These are phyloP conservation scores for Penicillium crustosum DNA, from an alignment of 2,329 filamentous ascomycete genomes.

Conservation along the genomic window DNA sequence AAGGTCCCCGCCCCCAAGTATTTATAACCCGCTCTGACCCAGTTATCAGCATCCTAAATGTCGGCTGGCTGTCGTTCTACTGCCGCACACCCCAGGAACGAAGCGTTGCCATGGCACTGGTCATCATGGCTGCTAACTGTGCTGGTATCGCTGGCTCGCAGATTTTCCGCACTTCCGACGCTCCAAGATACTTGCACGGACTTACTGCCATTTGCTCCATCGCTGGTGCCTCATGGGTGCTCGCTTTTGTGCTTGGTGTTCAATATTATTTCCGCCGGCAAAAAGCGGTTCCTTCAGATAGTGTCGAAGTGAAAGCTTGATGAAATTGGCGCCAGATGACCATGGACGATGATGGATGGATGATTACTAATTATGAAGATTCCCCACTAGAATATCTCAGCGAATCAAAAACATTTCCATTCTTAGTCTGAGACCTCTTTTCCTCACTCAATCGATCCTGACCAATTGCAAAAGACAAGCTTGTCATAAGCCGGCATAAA, in stretches of 20 bases:
- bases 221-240: conserved; percentile 28
- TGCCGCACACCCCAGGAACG: conserved; percentile 58
- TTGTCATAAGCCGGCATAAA: neutral
- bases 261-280: conserved; percentile 26
- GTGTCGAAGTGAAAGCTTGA: neutral
- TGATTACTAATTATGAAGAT: neutral
- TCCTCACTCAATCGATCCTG: neutral
- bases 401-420: neutral
- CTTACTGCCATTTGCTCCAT: conserved; percentile 28
- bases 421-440: neutral
- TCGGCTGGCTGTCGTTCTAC: conserved; percentile 59
- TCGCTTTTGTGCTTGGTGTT: conserved; percentile 17
- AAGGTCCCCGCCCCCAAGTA: conserved; percentile 4
- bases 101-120: conserved; percentile 59
- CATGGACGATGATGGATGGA: neutral
- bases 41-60: conserved; percentile 48
- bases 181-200: conserved; percentile 26
- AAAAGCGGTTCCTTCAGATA: conserved; percentile 14
- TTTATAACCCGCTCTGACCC: conserved; percentile 7
- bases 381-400: neutral
- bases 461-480: neutral
- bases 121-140: conserved; percentile 63
- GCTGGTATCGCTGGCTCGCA: conserved; percentile 63
- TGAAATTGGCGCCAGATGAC: neutral
- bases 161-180: conserved; percentile 50